Evolutionary conservation across 768 basidiomycete genomes (phyloP).

Genomic region (Tulasnella sp.): DNA sequence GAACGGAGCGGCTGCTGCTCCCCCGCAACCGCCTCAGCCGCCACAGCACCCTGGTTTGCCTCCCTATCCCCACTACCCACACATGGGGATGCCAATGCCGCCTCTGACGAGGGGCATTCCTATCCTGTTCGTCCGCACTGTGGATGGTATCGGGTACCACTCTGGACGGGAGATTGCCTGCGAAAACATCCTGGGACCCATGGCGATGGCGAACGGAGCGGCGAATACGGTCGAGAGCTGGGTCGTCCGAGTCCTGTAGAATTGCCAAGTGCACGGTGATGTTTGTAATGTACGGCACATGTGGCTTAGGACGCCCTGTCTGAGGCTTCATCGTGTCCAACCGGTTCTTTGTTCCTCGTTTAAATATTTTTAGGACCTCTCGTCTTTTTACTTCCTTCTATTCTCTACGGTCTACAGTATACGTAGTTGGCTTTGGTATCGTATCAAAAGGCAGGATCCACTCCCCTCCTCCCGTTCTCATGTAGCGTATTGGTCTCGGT

Average conservation of each 20-base stretch:
- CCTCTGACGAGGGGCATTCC: slow-evolving; percentile 46
- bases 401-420: not conserved
- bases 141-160: slow-evolving; percentile 85
- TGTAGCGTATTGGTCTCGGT: too few relatives aligned
- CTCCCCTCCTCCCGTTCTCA: not conserved
- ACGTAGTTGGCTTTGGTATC: slow-evolving; percentile 6
- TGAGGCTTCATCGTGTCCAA: not conserved
- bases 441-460: not conserved
- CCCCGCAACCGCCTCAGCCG: not conserved
- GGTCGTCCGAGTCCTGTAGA: not conserved
- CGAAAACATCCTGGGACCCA: slow-evolving; percentile 65
- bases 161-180: slow-evolving; percentile 80
- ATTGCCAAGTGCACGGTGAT: not conserved
- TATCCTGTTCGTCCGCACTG: slow-evolving; percentile 72
- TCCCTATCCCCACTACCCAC: slow-evolving; percentile 24
- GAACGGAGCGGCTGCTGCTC: not conserved
- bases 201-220: slow-evolving; percentile 40
- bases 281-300: not conserved
- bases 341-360: not conserved
- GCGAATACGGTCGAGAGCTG: not conserved
- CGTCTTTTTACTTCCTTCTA: not conserved
- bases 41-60: not conserved
- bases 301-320: not conserved
- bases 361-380: not conserved
- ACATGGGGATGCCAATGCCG: slow-evolving; percentile 23